Percentiles rank a stretch among this genome's conserved stretches.
These are phyloP conservation scores for Eucalyptus fibrosa DNA, from an alignment of 345 rosid species.

Conservation along the genomic window DNA sequence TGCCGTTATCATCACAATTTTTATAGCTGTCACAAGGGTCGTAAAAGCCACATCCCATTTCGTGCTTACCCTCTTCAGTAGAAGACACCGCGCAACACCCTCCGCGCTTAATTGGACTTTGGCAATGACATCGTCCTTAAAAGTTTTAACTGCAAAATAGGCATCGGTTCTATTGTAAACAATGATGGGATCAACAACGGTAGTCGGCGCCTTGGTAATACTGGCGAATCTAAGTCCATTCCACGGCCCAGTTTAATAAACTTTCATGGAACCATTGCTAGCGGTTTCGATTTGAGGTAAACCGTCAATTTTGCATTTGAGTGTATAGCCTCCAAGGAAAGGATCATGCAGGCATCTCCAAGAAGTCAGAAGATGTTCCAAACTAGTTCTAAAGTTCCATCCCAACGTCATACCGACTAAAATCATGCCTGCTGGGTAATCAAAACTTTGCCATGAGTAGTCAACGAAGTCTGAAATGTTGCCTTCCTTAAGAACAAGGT, in stretches of 20 bases:
- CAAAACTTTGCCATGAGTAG: too few species aligned
- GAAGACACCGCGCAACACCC: background rate
- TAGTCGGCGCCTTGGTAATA: background rate
- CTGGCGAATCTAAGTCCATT: conserved; percentile 16
- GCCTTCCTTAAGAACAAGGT: too few species aligned
- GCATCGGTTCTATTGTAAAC: background rate
- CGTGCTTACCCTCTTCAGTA: background rate
- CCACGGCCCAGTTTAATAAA: conserved; percentile 12
- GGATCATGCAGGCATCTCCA: too few species aligned
- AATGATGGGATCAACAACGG: background rate
- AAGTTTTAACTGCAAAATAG: background rate
- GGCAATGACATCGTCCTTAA: background rate
- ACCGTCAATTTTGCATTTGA: too few species aligned
- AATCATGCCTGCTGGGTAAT: too few species aligned
- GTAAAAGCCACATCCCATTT: background rate
- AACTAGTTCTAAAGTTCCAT: too few species aligned
- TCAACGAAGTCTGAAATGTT: too few species aligned
- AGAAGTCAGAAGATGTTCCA: too few species aligned
- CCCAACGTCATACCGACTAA: too few species aligned
- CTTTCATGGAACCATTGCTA: too few species aligned
- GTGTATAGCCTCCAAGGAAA: too few species aligned
- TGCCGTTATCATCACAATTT: background rate
- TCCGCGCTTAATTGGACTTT: background rate
- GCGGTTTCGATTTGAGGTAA: too few species aligned
- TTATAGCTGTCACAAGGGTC: background rate